These are phyloP conservation scores for Lipomyces chichibuensis DNA, from an alignment of 805 yeast genomes.

Conservation along the genomic window DNA sequence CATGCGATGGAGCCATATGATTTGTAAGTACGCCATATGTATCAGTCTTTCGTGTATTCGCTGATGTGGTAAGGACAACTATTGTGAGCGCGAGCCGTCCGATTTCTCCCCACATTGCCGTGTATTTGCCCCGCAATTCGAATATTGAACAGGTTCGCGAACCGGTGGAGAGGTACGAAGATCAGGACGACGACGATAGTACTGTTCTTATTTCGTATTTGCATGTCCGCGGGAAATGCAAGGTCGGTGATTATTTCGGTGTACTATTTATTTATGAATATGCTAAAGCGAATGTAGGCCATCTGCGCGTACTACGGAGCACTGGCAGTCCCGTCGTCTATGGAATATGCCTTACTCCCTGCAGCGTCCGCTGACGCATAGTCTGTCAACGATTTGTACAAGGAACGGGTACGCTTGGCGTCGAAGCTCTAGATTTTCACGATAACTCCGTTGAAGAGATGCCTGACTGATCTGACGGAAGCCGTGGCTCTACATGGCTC, in stretches of 20 bases:
- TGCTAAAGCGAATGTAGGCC: slow-evolving; percentile 10
- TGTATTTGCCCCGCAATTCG: slow-evolving; percentile 36
- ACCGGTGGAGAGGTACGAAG: neutral
- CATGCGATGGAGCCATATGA: slow-evolving; percentile 30
- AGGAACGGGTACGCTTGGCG: neutral
- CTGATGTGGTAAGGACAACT: neutral
- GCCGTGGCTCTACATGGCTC: neutral
- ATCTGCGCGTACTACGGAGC: slow-evolving; percentile 31
- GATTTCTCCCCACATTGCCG: slow-evolving; percentile 32
- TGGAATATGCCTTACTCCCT: slow-evolving; percentile 2
- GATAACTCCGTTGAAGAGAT: neutral
- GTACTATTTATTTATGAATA: neutral
- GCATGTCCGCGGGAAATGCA: slow-evolving; percentile 22
- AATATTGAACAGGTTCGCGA: slow-evolving; percentile 30
- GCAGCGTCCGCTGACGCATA: neutral
- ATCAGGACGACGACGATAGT: neutral
- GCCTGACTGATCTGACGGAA: neutral
- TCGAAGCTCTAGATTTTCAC: no score
- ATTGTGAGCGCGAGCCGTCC: slow-evolving; percentile 14
- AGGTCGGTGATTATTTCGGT: slow-evolving; percentile 11
- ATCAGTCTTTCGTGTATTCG: neutral
- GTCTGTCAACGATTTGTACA: neutral
- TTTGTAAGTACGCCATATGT: slow-evolving; percentile 11
- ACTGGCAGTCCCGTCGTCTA: slow-evolving; percentile 18
- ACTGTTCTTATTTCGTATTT: slow-evolving; percentile 19